Evolutionary conservation across 768 basidiomycete genomes (phyloP), one percentile per base, ranked within the genome.

Genomic region (Brasilioporus rufonigricans): DNA sequence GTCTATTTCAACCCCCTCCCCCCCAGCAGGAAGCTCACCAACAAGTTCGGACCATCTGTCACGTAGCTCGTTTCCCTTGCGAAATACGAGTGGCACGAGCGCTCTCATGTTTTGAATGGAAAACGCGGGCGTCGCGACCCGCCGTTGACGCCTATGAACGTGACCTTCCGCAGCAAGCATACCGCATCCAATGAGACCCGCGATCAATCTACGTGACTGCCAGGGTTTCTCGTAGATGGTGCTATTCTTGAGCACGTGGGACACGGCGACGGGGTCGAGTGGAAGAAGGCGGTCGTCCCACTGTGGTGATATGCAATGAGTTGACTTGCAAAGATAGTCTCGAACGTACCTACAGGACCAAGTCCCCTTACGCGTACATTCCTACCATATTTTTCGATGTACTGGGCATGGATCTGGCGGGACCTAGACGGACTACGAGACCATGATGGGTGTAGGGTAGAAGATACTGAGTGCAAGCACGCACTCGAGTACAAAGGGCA

Each of bases 171-270:
- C 85, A 18, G 87, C 82, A 24, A 92, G 80, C 84, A 91, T 83
- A 2, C 89, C 93, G 51, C 84, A 83, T 0, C 93, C 93, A 54
- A 97, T 88, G 55, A 94, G 79, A 52, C 80, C 77, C 16, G 84
- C 81, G 33, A 97, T 89, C 41, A 90, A 71, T 44, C 77, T 74
- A 24, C 93, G 83, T 2, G 91, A 87, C 58, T 85, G 83, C 80
- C 82, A 86, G 11, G 93, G 91, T 67, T 96, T 96, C 65, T 91
- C 87, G 64, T 91, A 93, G 35, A 84, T 75, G 38, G 78, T 76
- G 14, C 84, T 77, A 53, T 91, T 81, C 62, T 87, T 86, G 47
- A 94, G 73, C 36, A 96, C 79, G 64, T 95, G 85, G 12, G 78
- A 70, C 31, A 95, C 67, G 0, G 93, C 87, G 23, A 80, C 67